Evolutionary conservation across 2,329 filamentous ascomycete genomes (phyloP).

Genomic region (Lasiodiplodia gonubiensis): DNA sequence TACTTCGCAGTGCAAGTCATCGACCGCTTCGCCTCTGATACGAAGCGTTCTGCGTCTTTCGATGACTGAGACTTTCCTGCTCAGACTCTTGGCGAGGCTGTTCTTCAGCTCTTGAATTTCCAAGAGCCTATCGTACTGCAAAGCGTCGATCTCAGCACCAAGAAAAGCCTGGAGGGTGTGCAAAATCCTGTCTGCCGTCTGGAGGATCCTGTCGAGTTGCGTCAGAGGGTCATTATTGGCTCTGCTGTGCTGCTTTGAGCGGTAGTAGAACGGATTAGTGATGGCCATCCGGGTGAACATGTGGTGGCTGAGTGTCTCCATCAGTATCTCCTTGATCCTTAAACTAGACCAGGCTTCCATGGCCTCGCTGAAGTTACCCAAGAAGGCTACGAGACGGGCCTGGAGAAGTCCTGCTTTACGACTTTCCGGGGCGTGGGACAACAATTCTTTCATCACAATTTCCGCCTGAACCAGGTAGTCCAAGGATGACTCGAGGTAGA

Average conservation of each 20-base stretch:
- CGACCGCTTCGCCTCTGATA: conserved; percentile 17
- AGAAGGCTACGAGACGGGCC: conserved; percentile 4
- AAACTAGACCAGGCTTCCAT: conserved; percentile 9
- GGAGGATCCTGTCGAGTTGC: conserved; percentile 7
- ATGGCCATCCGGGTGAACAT: conserved; percentile 25
- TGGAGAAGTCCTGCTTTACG: conserved; percentile 24
- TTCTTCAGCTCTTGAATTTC: conserved; percentile 27
- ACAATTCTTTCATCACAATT: conserved; percentile 13
- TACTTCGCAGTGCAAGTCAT: conserved; percentile 10
- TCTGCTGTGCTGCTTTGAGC: not conserved
- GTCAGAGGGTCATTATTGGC: conserved; percentile 14
- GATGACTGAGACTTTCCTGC: conserved; percentile 18
- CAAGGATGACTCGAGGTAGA: conserved; percentile 15
- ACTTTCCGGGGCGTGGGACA: conserved; percentile 14
- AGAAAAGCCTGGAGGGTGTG: conserved; percentile 18
- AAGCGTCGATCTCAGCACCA: conserved; percentile 22
- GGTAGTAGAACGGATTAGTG: conserved; percentile 19
- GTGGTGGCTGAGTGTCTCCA: conserved; percentile 26
- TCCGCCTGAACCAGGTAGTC: conserved; percentile 22
- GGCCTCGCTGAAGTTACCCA: conserved; percentile 18
- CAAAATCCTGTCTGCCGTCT: conserved; percentile 12
- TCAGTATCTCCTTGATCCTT: conserved; percentile 24
- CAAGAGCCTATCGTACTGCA: conserved; percentile 26
- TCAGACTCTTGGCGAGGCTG: conserved; percentile 19
- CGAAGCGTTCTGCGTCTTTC: conserved; percentile 21